Base-by-base conservation (phyloP, 1,284 basidiomycete species). In the Tremellales sp. region DNA sequence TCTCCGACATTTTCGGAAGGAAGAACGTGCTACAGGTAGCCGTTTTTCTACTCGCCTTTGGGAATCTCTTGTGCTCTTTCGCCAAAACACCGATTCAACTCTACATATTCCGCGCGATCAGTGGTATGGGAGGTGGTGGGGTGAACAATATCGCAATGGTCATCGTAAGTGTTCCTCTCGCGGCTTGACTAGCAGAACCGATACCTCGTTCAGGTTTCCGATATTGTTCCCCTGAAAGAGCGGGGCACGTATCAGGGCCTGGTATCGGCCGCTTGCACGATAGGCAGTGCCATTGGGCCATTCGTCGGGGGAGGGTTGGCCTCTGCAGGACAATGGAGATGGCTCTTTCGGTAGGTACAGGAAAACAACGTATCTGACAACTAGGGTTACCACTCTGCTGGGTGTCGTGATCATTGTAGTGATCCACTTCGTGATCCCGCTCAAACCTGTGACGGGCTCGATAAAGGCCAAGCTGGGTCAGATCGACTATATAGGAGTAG, bases 61-160 rank as follows among this genome's bases (percentile, higher is more conserved):
- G 65, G 1, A 62, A 66, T 40, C 51, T 65, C 16, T 22, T 65
- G 19, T 63, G 61, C 32, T 54, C 53, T 1, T 67, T 67, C 45
- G 65, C 65, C 1, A 39, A 62, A 32, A 63, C 52, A 5, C 58
- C 58, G 5, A 44, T 64, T 3, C 58, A 62, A 57, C 57, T 69
- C 28, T 69, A 69, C 39, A 39, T 47, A 25, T 70, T 68, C 26
- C 58, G 75, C 25, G 73, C 73, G 6, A 66, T 76, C 13, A 66
- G 70, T 7, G 75, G 75, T 49, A 68, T 74, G 18, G 75, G 74
- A 12, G 74, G 75, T 16, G 74, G 75, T 26, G 75, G 75, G 10
- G 58, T 75, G 42, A 75, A 73, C 40, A 65, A 65, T 22, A 70
- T 76, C 57, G 50, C 66, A 1, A 75, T 73, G 53, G 65, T 74